A percentile compares a stretch with the other conserved stretches of the same genome.
phyloP scores from a whole-genome alignment of 78 protist genomes.

The Salpingoeca rosetta region DNA sequence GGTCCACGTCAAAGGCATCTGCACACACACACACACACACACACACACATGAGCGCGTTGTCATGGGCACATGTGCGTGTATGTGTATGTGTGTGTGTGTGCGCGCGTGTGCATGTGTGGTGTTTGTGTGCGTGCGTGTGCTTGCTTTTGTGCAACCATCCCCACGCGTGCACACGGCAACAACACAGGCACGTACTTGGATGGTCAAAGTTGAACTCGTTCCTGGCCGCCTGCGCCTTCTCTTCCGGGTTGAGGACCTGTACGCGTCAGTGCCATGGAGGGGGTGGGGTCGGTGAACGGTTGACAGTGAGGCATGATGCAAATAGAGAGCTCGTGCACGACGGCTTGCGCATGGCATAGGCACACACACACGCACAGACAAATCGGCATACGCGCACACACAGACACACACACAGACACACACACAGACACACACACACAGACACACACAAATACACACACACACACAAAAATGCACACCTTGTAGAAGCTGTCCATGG shows the following conservation, averaged over 20 bases:
- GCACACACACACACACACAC: no score
- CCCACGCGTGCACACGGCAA: neutral
- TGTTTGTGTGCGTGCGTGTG: no score
- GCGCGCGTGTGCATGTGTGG: no score
- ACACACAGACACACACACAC: neutral
- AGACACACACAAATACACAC: neutral
- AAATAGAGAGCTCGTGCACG: no score
- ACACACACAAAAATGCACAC: neutral
- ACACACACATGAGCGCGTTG: no score
- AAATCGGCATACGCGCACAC: neutral
- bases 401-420: neutral
- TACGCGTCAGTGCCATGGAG: no score
- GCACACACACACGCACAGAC: neutral
- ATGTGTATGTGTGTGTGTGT: no score
- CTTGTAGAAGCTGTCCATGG: slow-evolving; percentile 19
- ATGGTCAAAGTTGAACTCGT: slow-evolving; percentile 35
- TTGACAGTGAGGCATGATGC: no score
- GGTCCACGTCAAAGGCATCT: slow-evolving; percentile 28
- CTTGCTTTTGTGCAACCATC: neutral
- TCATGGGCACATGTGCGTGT: no score
- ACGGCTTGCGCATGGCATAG: no score
- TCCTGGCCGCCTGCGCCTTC: neutral
- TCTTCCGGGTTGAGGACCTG: neutral
- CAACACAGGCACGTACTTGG: no score
- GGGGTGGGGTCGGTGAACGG: no score